phyloP scores from a whole-genome alignment of 75 land plant species.

The Sequoia sempervirens region DNA sequence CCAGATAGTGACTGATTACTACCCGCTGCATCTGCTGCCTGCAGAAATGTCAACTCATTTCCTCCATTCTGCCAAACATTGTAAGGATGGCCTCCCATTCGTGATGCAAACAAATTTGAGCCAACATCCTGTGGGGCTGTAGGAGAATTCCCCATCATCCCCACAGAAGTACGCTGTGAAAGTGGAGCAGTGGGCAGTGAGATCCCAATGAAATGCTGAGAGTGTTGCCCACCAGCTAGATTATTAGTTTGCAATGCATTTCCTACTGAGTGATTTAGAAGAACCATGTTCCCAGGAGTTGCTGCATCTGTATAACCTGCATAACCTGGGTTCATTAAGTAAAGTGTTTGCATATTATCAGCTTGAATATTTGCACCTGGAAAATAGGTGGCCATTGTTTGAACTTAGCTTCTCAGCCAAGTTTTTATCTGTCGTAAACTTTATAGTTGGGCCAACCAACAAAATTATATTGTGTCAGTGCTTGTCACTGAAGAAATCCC shows the following conservation, averaged over 20 bases:
- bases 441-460: not conserved
- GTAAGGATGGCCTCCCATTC: constrained; percentile 18
- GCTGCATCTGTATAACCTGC: constrained; percentile 38
- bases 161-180: constrained; percentile 9
- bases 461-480: not conserved
- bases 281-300: constrained; percentile 25
- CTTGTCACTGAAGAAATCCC: not conserved
- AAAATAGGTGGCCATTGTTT: constrained; percentile 58
- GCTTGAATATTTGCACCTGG: constrained; percentile 55
- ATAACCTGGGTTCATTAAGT: constrained; percentile 65
- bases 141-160: constrained; percentile 8
- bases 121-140: not conserved
- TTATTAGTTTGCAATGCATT: constrained; percentile 7
- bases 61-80: constrained; percentile 56
- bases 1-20: constrained; percentile 9
- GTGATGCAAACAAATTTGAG: constrained; percentile 9
- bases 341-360: constrained; percentile 62
- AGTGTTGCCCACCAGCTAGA: constrained; percentile 16
- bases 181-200: constrained; percentile 21
- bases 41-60: constrained; percentile 41
- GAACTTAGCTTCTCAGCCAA: not conserved
- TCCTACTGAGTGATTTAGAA: constrained; percentile 33
- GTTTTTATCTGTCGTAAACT: not conserved
- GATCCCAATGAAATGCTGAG: constrained; percentile 39
- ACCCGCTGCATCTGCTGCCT: constrained; percentile 10